Conservation (phyloP, 2,329 filamentous ascomycete genomes). For the Aspergillus sp. region DNA sequence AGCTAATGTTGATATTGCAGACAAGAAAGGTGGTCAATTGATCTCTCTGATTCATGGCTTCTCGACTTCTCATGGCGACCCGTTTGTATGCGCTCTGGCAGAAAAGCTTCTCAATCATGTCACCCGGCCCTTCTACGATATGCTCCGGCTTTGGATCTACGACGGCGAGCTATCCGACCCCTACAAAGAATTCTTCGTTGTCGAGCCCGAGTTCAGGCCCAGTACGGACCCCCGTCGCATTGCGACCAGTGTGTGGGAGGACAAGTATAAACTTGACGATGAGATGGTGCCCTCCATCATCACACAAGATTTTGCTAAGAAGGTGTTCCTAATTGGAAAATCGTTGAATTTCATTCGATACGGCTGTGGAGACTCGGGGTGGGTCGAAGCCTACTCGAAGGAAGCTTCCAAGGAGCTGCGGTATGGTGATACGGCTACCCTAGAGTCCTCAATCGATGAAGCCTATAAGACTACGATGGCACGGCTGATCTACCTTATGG, state of each 20-base stretch:
- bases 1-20: conserved; percentile 31
- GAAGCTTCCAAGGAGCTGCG: conserved; percentile 85
- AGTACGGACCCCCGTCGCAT: conserved; percentile 51
- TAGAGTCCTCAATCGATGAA: conserved; percentile 92
- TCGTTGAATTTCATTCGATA: conserved; percentile 97
- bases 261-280: conserved; percentile 86
- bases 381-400: conserved; percentile 96
- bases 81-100: conserved; percentile 89
- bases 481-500: conserved; percentile 89
- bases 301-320: conserved; percentile 88
- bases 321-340: conserved; percentile 96
- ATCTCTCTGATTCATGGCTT: conserved; percentile 93
- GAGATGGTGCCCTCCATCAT: conserved; percentile 92
- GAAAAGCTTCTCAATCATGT: conserved; percentile 84
- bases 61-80: conserved; percentile 90
- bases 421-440: conserved; percentile 88
- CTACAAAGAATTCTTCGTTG: conserved; percentile 92
- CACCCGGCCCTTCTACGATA: conserved; percentile 93
- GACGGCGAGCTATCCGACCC: conserved; percentile 97
- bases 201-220: conserved; percentile 68
- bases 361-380: conserved; percentile 87
- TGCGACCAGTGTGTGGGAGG: conserved; percentile 93
- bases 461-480: conserved; percentile 99
- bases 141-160: conserved; percentile 95
- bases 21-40: conserved; percentile 81